Evolutionary conservation across 768 basidiomycete species (phyloP).

Genomic region (Naganishia vishniacii): DNA sequence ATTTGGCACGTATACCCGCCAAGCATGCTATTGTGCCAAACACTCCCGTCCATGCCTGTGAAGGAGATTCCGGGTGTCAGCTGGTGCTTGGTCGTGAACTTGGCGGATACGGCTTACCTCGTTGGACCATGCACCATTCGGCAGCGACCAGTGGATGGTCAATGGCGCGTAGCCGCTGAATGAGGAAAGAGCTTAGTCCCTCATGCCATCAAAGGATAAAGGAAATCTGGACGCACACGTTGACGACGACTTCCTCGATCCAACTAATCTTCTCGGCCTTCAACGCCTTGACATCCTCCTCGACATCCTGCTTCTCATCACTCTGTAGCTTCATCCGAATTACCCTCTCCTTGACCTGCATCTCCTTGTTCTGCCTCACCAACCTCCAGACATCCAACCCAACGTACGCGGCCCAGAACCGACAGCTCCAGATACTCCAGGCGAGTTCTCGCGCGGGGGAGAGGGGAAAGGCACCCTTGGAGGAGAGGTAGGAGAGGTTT

Average conservation of each 20-base stretch:
- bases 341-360: slow-evolving; percentile 1
- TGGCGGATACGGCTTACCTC: slow-evolving; percentile 24
- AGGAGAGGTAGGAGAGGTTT: slow-evolving; percentile 39
- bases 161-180: slow-evolving; percentile 44
- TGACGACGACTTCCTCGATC: slow-evolving; percentile 15
- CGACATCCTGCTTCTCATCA: slow-evolving; percentile 3
- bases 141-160: slow-evolving; percentile 46
- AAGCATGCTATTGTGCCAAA: slow-evolving; percentile 27
- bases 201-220: background rate
- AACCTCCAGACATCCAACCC: slow-evolving; percentile 20
- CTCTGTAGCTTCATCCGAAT: background rate
- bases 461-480: slow-evolving; percentile 39
- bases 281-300: slow-evolving; percentile 12
- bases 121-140: slow-evolving; percentile 39
- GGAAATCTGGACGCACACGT: background rate
- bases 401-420: slow-evolving; percentile 41
- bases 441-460: slow-evolving; percentile 19
- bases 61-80: too few relatives aligned
- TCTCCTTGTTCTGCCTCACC: background rate
- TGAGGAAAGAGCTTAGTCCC: background rate
- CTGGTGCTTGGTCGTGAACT: background rate
- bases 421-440: slow-evolving; percentile 41
- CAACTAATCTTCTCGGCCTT: slow-evolving; percentile 6
- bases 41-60: slow-evolving; percentile 25
- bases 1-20: slow-evolving; percentile 22